A percentile compares a stretch with the other conserved stretches of the same genome.
phyloP scores from a whole-genome alignment of 2,329 filamentous ascomycete genomes.

The Colletotrichum zoysiae region DNA sequence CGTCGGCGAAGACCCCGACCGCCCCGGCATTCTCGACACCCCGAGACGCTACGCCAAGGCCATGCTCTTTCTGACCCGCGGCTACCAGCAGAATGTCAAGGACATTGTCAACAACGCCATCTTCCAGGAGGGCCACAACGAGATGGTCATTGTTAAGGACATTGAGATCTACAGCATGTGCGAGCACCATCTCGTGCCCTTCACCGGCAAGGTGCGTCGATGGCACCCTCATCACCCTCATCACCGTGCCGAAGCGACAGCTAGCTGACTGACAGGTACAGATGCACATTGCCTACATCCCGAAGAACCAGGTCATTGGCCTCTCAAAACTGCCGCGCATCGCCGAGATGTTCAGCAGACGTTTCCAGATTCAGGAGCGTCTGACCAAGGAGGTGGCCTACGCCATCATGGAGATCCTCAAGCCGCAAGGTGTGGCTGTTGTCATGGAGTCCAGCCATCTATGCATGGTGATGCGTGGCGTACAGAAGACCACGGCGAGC shows the following conservation, averaged over 20 bases:
- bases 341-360: conserved; percentile 94
- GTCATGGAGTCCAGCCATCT: conserved; percentile 98
- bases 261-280: conserved; percentile 51
- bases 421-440: conserved; percentile 94
- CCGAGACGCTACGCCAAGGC: conserved; percentile 94
- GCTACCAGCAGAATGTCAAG: conserved; percentile 93
- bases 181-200: conserved; percentile 97
- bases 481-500: conserved; percentile 87
- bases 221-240: neutral
- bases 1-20: conserved; percentile 75
- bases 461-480: conserved; percentile 99
- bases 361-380: conserved; percentile 95
- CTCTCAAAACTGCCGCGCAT: conserved; percentile 96
- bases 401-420: conserved; percentile 91
- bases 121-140: conserved; percentile 96
- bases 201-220: conserved; percentile 84
- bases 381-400: conserved; percentile 96
- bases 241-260: neutral
- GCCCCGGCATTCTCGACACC: conserved; percentile 74
- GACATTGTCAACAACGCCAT: conserved; percentile 94
- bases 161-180: conserved; percentile 96
- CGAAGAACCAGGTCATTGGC: conserved; percentile 89
- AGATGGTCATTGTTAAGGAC: conserved; percentile 97
- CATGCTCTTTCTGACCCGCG: conserved; percentile 95
- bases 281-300: conserved; percentile 99